Evolutionary conservation across 2,329 filamentous ascomycete genomes (phyloP), one percentile per base, ranked within the genome.

Genomic region (Coniella lustricola): DNA sequence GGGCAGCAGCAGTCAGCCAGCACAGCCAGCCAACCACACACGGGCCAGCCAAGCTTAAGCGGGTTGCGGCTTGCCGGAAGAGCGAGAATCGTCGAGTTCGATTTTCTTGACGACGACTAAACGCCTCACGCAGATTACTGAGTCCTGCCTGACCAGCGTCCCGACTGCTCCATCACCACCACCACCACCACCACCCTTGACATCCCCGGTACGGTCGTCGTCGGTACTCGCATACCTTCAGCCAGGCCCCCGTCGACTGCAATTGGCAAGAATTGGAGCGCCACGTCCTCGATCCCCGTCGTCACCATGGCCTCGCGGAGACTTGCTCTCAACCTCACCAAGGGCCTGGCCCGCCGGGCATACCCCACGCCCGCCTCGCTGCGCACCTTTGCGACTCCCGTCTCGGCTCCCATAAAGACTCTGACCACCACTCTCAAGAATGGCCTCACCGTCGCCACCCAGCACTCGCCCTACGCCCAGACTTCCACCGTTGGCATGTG

Each of bases 401-500:
- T 93, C 53, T 68, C 72, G 49, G 62, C 69, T 50, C 71, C 72
- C 71, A 76, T 83, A 76, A 91, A 87, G 77, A 96, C 90, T 62
- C 85, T 97, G 79, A 90, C 87, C 64, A 97, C 93, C 56, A 98
- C 93, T 48, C 81, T 98, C 67, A 87, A 85, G 75, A 98, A 97
- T 79, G 93, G 93, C 70, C 81, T 98, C 77, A 98, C 93, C 64
- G 90, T 98, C 68, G 93, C 93, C 60, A 95, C 93, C 62, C 91
- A 98, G 72, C 87, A 97, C 77, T 96, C 90, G 57, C 93, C 91
- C 62, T 97, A 90, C 80, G 91, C 91, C 64, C 90, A 97, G 78
- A 97, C 93, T 55, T 95, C 90, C 64, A 97, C 91, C 48, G 90
- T 97, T 64, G 93, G 93, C 69, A 89, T 98, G 59, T 98, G 93